Percentiles rank a stretch among this genome's conserved stretches.
These are phyloP conservation scores for Isabelozyma heimii DNA, from an alignment of 805 yeast species.

Conservation along the genomic window DNA sequence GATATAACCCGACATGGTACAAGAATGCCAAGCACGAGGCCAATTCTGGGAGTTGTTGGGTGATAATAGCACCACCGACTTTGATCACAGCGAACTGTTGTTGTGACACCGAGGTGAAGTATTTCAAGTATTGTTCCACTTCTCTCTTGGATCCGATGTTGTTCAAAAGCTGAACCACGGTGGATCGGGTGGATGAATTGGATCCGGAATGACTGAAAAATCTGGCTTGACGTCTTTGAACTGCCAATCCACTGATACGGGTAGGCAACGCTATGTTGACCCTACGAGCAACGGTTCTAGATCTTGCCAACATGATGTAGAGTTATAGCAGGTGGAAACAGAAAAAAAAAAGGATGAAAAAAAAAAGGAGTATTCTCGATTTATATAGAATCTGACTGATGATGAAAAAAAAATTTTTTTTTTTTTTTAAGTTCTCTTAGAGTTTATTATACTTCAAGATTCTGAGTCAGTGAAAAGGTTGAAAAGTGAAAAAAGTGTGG, in stretches of 20 bases:
- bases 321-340: conserved; percentile 18
- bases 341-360: conserved; percentile 1
- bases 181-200: conserved; percentile 71
- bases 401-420: conserved; percentile 4
- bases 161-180: conserved; percentile 91
- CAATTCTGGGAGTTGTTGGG: conserved; percentile 87
- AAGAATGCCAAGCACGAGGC: conserved; percentile 95
- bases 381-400: not conserved
- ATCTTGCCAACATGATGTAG: not conserved
- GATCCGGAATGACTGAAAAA: not conserved
- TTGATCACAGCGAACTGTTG: conserved; percentile 98
- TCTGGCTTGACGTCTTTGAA: not conserved
- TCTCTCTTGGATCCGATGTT: conserved; percentile 97
- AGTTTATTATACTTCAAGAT: not conserved
- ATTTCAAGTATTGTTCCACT: conserved; percentile 95
- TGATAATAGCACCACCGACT: conserved; percentile 98
- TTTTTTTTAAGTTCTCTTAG: not conserved
- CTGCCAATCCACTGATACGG: not conserved
- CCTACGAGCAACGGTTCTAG: not conserved
- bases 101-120: conserved; percentile 92
- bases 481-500: not conserved
- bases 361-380: conserved; percentile 1
- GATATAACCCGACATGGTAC: conserved; percentile 96
- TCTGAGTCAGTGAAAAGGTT: not conserved
- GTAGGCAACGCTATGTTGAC: not conserved